A percentile compares a stretch with the other conserved stretches of the same genome.
phyloP scores from a whole-genome alignment of 2,329 filamentous ascomycete genomes.

The Pseudogymnoascus sp. region DNA sequence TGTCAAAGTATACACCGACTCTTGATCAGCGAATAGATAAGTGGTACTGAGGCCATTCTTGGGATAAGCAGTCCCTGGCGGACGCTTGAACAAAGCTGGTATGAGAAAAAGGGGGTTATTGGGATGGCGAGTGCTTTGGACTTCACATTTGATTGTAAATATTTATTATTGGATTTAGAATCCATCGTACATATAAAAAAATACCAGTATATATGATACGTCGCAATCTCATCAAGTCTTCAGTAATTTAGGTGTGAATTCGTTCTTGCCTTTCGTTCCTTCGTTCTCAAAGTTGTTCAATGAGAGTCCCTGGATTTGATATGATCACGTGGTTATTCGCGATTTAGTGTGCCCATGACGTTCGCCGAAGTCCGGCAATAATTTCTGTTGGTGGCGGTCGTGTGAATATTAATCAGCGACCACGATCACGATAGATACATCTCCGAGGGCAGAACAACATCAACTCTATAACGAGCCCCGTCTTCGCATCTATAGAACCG shows the following conservation, averaged over 20 bases:
- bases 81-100: not conserved
- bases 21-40: not conserved
- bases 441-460: constrained; percentile 4
- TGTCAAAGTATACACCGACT: constrained; percentile 48
- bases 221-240: not conserved
- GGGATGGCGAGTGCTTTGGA: not conserved
- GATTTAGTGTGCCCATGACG: constrained; percentile 8
- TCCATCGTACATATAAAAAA: not conserved
- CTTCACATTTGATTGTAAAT: constrained; percentile 2
- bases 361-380: constrained; percentile 9
- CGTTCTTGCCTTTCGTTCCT: not conserved
- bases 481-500: not conserved
- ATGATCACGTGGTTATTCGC: not conserved
- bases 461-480: not conserved
- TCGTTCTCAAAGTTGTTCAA: not conserved
- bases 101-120: not conserved
- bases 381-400: constrained; percentile 9
- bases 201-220: not conserved
- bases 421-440: constrained; percentile 5
- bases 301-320: constrained; percentile 2
- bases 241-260: not conserved
- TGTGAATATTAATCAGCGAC: constrained; percentile 8
- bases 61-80: not conserved
- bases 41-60: not conserved
- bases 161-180: constrained; percentile 3